A percentile compares a stretch with the other conserved stretches of the same genome.
These are phyloP conservation scores for Paraconiothyrium sp. DNA, from an alignment of 2,329 filamentous ascomycete species.

Conservation along the genomic window DNA sequence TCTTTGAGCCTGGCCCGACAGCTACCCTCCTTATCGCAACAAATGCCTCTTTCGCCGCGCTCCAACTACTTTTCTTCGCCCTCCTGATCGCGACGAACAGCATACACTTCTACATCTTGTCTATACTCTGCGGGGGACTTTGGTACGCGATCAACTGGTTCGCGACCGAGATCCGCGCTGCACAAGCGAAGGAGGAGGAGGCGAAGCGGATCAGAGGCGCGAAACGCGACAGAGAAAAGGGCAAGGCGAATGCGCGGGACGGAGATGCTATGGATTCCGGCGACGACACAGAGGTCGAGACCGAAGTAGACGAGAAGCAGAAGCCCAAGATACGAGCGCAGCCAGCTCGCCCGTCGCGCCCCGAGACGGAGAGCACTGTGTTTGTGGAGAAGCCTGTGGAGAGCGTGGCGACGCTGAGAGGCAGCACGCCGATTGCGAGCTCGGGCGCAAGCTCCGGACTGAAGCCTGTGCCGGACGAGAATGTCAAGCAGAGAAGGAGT, in stretches of 20 bases:
- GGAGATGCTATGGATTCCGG: conserved; percentile 55
- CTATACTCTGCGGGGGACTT: conserved; percentile 78
- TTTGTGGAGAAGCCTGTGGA: conserved; percentile 40
- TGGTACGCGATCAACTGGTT: conserved; percentile 99
- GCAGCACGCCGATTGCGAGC: conserved; percentile 36
- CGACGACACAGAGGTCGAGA: conserved; percentile 58
- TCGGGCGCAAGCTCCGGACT: conserved; percentile 43
- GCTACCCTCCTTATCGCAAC: conserved; percentile 88
- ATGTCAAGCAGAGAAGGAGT: conserved; percentile 57
- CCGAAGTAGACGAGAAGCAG: conserved; percentile 44
- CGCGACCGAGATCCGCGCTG: conserved; percentile 69
- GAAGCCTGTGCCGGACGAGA: conserved; percentile 44
- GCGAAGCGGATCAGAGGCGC: conserved; percentile 56
- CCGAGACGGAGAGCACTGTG: conserved; percentile 46
- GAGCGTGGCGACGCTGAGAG: conserved; percentile 19
- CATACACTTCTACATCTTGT: conserved; percentile 88
- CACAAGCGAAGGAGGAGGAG: conserved; percentile 60
- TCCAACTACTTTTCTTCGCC: conserved; percentile 79
- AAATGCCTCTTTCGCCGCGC: conserved; percentile 85
- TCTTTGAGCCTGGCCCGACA: conserved; percentile 93
- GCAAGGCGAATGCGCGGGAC: conserved; percentile 30
- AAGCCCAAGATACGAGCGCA: conserved; percentile 24
- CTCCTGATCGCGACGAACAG: conserved; percentile 85
- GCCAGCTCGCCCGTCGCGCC: conserved; percentile 27
- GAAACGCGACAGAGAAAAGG: conserved; percentile 56